Conservation (phyloP, 2,329 filamentous ascomycete species). For the Colletotrichum simmondsii region DNA sequence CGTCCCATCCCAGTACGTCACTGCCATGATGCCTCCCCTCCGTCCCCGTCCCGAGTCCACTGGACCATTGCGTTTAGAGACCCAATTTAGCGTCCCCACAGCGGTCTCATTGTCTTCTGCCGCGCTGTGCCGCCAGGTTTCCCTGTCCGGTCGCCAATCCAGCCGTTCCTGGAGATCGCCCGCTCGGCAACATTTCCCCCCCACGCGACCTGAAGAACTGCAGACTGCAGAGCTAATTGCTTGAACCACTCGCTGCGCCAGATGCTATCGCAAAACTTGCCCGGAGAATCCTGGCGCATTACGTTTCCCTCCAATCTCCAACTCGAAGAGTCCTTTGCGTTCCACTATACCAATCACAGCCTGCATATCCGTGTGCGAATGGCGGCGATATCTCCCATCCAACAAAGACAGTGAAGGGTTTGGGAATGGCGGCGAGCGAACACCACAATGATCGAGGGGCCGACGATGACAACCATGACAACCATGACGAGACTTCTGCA, state of each 20-base stretch:
- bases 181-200: neutral
- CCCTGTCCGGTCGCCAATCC: conserved; percentile 9
- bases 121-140: conserved; percentile 3
- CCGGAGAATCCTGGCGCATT: neutral
- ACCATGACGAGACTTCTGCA: conserved; percentile 12
- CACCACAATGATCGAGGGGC: conserved; percentile 13
- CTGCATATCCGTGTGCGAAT: conserved; percentile 16
- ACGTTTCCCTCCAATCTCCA: neutral
- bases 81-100: neutral
- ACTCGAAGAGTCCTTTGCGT: neutral
- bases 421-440: conserved; percentile 26
- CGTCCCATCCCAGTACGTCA: conserved; percentile 13
- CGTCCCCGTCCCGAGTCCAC: neutral
- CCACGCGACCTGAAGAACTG: conserved; percentile 26
- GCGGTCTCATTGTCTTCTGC: neutral
- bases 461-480: conserved; percentile 19
- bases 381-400: conserved; percentile 14
- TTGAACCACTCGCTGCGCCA: neutral
- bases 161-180: neutral
- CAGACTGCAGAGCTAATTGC: conserved; percentile 27
- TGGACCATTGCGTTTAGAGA: neutral
- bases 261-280: neutral
- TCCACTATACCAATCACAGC: neutral
- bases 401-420: conserved; percentile 28
- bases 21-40: neutral